phyloP scores from a whole-genome alignment of 768 basidiomycete genomes.

The Psilocybe sp. region DNA sequence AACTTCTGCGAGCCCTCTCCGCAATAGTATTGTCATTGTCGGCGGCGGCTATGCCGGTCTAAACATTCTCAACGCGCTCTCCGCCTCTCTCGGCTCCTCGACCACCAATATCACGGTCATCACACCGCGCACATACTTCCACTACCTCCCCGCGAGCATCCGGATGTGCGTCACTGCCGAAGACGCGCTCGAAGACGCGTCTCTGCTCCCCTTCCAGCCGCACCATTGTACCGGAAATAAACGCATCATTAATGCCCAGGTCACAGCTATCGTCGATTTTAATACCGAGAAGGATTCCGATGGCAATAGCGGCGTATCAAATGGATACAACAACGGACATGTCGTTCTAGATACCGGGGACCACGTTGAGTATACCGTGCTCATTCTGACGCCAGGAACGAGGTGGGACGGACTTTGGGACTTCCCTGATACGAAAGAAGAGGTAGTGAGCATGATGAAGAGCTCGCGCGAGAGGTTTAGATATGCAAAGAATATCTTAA shows the following conservation, averaged over 20 bases:
- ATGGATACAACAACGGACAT: conserved; percentile 16
- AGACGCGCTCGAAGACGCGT: conserved; percentile 40
- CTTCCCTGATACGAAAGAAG: conserved; percentile 36
- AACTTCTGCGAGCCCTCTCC: no score
- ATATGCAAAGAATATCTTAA: conserved; percentile 37
- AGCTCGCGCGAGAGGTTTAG: conserved; percentile 32
- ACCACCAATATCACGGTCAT: conserved; percentile 55
- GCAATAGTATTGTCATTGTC: conserved; percentile 24
- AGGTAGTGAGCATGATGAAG: conserved; percentile 21
- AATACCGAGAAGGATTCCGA: no score
- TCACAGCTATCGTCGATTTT: conserved; percentile 28
- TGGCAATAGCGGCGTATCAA: no score
- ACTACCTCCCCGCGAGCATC: conserved; percentile 47
- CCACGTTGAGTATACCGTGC: conserved; percentile 45
- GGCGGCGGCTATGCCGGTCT: conserved; percentile 52
- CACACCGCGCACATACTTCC: conserved; percentile 45
- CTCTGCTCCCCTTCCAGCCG: conserved; percentile 50
- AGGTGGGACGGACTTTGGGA: conserved; percentile 48
- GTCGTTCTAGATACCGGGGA: conserved; percentile 52
- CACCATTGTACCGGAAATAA: conserved; percentile 47
- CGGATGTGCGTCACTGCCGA: conserved; percentile 50
- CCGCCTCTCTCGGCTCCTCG: conserved; percentile 42
- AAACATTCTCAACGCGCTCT: conserved; percentile 40
- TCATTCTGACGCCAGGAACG: conserved; percentile 61
- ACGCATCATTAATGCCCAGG: conserved; percentile 37